Percentiles rank a stretch among this genome's conserved stretches.
These are phyloP conservation scores for Tremella yokohamensis DNA, from an alignment of 768 basidiomycete species.

Conservation along the genomic window DNA sequence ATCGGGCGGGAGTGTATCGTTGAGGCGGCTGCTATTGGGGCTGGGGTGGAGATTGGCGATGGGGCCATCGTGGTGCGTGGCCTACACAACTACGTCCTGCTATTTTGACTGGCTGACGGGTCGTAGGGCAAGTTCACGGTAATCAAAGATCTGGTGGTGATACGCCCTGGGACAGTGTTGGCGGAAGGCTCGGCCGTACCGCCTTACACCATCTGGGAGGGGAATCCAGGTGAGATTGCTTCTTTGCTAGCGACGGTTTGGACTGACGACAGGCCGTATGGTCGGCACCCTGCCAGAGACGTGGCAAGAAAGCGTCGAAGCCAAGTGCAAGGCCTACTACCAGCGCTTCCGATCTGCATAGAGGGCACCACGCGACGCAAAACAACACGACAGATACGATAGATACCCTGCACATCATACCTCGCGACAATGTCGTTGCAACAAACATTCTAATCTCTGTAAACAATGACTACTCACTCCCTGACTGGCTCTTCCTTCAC, in stretches of 20 bases:
- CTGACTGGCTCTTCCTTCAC: no score
- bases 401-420: no score
- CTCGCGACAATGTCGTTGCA: no score
- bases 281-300: constrained; percentile 84
- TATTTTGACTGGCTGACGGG: not conserved
- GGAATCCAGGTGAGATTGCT: constrained; percentile 71
- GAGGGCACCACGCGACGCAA: no score
- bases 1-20: constrained; percentile 84
- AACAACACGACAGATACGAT: not conserved
- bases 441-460: no score
- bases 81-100: not conserved
- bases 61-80: constrained; percentile 85
- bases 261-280: constrained; percentile 62
- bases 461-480: no score
- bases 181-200: constrained; percentile 92
- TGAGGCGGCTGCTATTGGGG: constrained; percentile 92
- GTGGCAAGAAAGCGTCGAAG: constrained; percentile 85
- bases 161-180: constrained; percentile 83
- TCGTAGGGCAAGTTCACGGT: constrained; percentile 88
- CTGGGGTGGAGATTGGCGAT: constrained; percentile 89
- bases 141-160: constrained; percentile 88
- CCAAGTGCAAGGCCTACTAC: constrained; percentile 78
- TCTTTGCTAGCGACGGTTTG: not conserved
- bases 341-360: constrained; percentile 67
- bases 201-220: constrained; percentile 75